A percentile compares a stretch with the other conserved stretches of the same genome.
Conservation (phyloP, 164 flowering plant genomes). For the Pachysandra terminalis region DNA sequence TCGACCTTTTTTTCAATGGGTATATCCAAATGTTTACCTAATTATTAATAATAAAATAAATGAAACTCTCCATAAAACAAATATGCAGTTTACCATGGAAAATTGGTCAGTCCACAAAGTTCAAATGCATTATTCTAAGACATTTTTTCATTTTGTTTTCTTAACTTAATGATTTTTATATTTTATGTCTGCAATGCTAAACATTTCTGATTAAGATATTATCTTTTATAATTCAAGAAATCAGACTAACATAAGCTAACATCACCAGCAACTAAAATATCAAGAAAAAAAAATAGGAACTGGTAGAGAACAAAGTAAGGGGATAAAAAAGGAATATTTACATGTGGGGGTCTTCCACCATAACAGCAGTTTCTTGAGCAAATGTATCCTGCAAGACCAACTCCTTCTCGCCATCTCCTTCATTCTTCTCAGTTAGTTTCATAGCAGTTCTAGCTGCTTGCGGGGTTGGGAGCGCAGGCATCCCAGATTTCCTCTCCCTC, state of each 20-base stretch:
- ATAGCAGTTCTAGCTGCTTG: slow-evolving; percentile 23
- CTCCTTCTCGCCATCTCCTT: slow-evolving; percentile 83
- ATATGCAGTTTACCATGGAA: too few relatives aligned
- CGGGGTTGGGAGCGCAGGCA: slow-evolving; percentile 48
- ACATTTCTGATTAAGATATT: too few relatives aligned
- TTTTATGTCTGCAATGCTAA: too few relatives aligned
- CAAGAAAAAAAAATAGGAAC: not conserved
- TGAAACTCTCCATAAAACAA: too few relatives aligned
- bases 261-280: not conserved
- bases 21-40: too few relatives aligned
- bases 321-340: slow-evolving; percentile 16
- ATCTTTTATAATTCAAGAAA: too few relatives aligned
- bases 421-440: slow-evolving; percentile 44
- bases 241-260: not conserved
- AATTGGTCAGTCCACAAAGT: too few relatives aligned
- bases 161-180: too few relatives aligned
- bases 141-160: too few relatives aligned
- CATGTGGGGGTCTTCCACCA: slow-evolving; percentile 96
- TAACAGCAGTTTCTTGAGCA: slow-evolving; percentile 96
- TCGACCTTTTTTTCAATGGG: too few relatives aligned
- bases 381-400: slow-evolving; percentile 94
- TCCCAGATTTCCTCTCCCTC: slow-evolving; percentile 79
- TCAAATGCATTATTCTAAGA: too few relatives aligned
- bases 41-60: too few relatives aligned
- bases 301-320: not conserved